phyloP scores from a whole-genome alignment of 129 eudicot species.

The Centrapalus pauciflorus region DNA sequence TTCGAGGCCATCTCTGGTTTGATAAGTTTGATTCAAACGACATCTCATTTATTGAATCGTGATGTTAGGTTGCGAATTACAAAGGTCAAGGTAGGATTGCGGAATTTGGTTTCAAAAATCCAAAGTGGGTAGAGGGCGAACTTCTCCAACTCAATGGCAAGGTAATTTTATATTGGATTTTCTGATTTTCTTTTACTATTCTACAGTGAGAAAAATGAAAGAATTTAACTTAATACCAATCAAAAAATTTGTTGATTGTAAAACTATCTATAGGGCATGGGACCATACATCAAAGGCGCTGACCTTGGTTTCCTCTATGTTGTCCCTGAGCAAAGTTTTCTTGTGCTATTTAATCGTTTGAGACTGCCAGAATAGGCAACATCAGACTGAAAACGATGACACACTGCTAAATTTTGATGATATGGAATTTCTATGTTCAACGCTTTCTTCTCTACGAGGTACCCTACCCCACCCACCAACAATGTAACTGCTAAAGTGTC shows the following conservation, averaged over 20 bases:
- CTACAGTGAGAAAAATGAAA: neutral
- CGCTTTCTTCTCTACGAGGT: constrained; percentile 26
- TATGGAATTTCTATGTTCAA: constrained; percentile 1
- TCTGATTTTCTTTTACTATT: neutral
- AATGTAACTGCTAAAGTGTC: constrained; percentile 14
- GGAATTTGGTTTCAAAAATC: constrained; percentile 77
- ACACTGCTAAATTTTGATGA: constrained; percentile 21
- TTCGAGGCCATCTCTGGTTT: neutral
- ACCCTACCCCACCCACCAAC: constrained; percentile 13
- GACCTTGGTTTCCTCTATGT: constrained; percentile 96
- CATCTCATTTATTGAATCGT: neutral
- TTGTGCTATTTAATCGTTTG: constrained; percentile 86
- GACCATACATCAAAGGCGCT: constrained; percentile 88
- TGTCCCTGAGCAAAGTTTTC: constrained; percentile 91
- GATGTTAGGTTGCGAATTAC: constrained; percentile 72
- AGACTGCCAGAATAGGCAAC: constrained; percentile 69
- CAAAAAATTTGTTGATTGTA: neutral
- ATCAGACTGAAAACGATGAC: neutral
- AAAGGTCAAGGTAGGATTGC: constrained; percentile 97
- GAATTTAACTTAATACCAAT: neutral
- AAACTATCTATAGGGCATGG: constrained; percentile 61
- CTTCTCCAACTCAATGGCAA: constrained; percentile 93
- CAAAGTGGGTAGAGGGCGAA: constrained; percentile 98
- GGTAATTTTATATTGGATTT: constrained; percentile 41
- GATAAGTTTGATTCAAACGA: neutral